Percentiles rank a stretch among this genome's conserved stretches.
phyloP scores from a whole-genome alignment of 768 basidiomycete species.

The Lactifluus echinatus region DNA sequence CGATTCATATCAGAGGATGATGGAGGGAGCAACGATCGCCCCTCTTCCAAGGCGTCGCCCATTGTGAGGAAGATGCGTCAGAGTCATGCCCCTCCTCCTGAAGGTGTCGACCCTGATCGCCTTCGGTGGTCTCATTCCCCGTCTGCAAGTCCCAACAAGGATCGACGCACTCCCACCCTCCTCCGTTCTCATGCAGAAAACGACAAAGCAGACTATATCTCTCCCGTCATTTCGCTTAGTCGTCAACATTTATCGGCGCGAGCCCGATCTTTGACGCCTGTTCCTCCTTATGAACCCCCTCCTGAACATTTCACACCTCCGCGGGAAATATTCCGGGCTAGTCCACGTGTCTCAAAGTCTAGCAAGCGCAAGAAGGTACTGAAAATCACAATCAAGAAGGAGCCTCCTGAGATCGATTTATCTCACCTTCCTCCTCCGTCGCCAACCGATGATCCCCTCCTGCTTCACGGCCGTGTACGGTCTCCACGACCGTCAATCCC shows the following conservation, averaged over 20 bases:
- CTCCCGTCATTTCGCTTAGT: slow-evolving; percentile 26
- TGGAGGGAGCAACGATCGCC: neutral
- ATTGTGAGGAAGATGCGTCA: slow-evolving; percentile 11
- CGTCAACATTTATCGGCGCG: slow-evolving; percentile 22
- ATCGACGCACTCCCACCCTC: slow-evolving; percentile 25
- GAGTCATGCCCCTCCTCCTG: slow-evolving; percentile 20
- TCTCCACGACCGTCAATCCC: slow-evolving; percentile 24
- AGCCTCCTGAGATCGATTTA: slow-evolving; percentile 57
- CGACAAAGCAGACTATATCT: slow-evolving; percentile 42
- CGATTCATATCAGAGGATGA: neutral
- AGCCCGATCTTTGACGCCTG: slow-evolving; percentile 44
- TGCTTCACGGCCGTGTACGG: slow-evolving; percentile 42
- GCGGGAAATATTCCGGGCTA: slow-evolving; percentile 43
- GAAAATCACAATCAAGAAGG: slow-evolving; percentile 41
- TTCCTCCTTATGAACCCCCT: slow-evolving; percentile 56
- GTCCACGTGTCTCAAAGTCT: slow-evolving; percentile 29
- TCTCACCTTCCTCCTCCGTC: slow-evolving; percentile 55
- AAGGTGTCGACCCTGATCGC: slow-evolving; percentile 25
- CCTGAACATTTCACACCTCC: slow-evolving; percentile 65
- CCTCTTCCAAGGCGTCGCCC: neutral
- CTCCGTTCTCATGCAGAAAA: slow-evolving; percentile 37
- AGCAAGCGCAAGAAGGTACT: slow-evolving; percentile 31
- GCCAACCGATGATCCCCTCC: slow-evolving; percentile 67
- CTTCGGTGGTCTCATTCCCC: slow-evolving; percentile 13
- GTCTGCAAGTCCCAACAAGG: slow-evolving; percentile 20